Evolutionary conservation across 306 rosid species (phyloP).

Genomic region (Cicer judaicum): DNA sequence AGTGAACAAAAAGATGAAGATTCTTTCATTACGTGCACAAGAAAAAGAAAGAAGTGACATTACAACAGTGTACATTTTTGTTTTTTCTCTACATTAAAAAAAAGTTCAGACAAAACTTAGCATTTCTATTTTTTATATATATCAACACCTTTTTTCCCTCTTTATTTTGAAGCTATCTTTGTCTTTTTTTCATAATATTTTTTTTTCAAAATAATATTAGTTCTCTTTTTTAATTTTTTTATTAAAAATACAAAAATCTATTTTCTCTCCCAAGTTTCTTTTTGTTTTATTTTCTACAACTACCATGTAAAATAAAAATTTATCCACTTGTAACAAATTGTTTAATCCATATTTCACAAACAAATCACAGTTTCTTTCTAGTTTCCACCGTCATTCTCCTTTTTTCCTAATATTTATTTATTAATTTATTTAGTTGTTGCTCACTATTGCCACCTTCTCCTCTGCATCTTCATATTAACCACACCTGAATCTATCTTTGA

Average conservation of each 20-base stretch:
- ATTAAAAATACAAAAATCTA: too few relatives aligned
- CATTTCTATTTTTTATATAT: not conserved
- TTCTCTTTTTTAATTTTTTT: not conserved
- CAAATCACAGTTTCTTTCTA: not conserved
- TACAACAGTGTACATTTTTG: not conserved
- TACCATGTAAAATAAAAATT: too few relatives aligned
- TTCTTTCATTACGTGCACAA: not conserved
- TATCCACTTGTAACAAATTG: too few relatives aligned
- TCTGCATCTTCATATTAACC: slow-evolving; percentile 20
- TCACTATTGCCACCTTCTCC: slow-evolving; percentile 1
- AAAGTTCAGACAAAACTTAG: not conserved
- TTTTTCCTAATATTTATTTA: not conserved
- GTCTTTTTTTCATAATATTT: not conserved
- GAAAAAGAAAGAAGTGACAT: not conserved
- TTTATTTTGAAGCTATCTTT: not conserved
- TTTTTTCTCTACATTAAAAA: not conserved
- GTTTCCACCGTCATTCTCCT: not conserved
- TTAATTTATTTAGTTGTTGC: not conserved
- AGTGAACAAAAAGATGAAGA: slow-evolving; percentile 13
- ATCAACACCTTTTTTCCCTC: not conserved
- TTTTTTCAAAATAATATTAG: not conserved
- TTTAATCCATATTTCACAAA: not conserved
- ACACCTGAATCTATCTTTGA: slow-evolving; percentile 25
- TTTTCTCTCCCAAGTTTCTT: not conserved
- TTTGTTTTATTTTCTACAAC: not conserved